Evolutionary conservation across 495 filamentous ascomycete species (phyloP), one percentile per base, ranked within the genome.

Genomic region (Penicillium crystallinum): DNA sequence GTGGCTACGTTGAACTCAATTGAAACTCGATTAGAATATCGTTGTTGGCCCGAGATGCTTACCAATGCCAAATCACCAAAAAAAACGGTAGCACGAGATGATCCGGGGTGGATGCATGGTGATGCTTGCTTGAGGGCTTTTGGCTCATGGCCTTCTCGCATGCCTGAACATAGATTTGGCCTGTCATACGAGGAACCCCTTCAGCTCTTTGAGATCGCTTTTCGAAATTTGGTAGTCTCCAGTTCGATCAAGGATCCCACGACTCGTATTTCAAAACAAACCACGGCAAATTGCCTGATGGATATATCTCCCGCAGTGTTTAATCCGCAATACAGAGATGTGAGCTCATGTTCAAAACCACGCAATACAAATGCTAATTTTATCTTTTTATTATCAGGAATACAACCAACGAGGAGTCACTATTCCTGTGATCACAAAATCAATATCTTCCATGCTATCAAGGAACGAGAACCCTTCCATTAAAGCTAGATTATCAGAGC

Each of bases 381-480:
- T 19, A 15, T 6, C 6, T 1, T 8, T 15, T 17, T 15, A 36
- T 15, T 15, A n/a, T n/a, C 38, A 77, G 76, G 68, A 69, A 17
- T 66, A 77, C 53, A 67, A 65, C 18, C 70, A 73, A 47, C 57
- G 76, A 39, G 65, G 63, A 6, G 50, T 52, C 2, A 59, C 74
- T 6, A 65, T 74, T 7, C 56, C 70, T 1, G 61, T 58, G 1
- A 63, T 77, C 39, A 58, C 65, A 1, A 73, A 68, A 49, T 66
- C 72, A 0, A 38, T 75, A 14, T 38, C 53, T 2, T 66, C 60
- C 4, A 63, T 77, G 49, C 43, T 73, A 14, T 49, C 56, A 15
- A 47, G 47, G 8, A 60, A 54, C n/a, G 35, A 46, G 0, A 56
- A 62, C 23, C 38, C 44, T 15, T 10, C 34, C 4, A 33, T 68